Base-by-base conservation (phyloP, 768 basidiomycete genomes). In the Xerocomellus amylosporus region DNA sequence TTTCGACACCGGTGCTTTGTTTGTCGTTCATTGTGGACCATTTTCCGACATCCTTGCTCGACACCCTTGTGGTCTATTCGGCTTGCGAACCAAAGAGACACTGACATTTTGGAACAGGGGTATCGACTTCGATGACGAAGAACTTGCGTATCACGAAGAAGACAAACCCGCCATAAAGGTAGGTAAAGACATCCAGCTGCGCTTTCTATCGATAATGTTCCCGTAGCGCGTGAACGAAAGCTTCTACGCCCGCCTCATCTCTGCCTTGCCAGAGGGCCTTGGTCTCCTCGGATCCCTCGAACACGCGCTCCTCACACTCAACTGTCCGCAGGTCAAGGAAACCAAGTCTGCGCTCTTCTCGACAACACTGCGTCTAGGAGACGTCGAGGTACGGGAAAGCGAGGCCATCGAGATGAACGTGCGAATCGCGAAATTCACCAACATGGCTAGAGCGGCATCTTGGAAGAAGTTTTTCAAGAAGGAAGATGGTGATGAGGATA, bases 81-180 rank as follows among this genome's bases (percentile, higher is more conserved):
- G 20, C 5, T 34, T 30, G 37, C 30, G 31, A 6, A 46, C 28
- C 28, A 30, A 31, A 54, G 31, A 58, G 53, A 39, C 45, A 22
- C 52, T 62, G 20, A 59, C 24, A n/a, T 13, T 37, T 36, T 33
- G 31, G 5, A 20, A 33, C 59, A 95, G 93, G n/a, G 93, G 93
- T 6, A 79, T 93, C 40, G 90, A 93, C 69, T 95, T 96, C 71
- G 90, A 85, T 47, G 90, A 93, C 61, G 84, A 86, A 36, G 81
- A 84, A 19, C 70, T 80, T 13, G 80, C 71, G 1, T 88, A 80
- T 64, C 67, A 74, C 10, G 87, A 93, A 66, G 79, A 85, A 48
- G 73, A 83, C 58, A 95, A 96, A 67, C 75, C 82, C 7, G 53
- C 75, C 5, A 80, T 84, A 48, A 96, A 96, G 81, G 95, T 92